Evolutionary conservation across 176 grass and related monocot genomes (phyloP), one percentile per base, ranked within the genome.

Genomic region (Eragrostis nindensis): DNA sequence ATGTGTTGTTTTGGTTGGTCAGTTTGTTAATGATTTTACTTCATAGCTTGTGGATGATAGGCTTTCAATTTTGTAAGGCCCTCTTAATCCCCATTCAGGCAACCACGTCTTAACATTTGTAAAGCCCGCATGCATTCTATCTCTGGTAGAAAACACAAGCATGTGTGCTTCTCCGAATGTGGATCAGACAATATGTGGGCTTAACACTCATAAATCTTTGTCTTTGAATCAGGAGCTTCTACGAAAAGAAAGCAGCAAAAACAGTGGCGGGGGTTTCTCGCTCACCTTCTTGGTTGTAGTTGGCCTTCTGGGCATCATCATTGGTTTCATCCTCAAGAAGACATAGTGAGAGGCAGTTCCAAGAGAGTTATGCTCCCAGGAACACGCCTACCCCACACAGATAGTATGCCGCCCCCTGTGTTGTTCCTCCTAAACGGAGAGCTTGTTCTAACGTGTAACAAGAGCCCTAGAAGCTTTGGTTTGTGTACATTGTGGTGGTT

Each of bases 301-400:
- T 21, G 88, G 90, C 57, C 82, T 99, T 74, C 81, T 99, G 6
- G 90, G 96, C 71, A 89, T 90, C 60, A 25, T 95, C 22, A 56
- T 81, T 17, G 96, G 96, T 50, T 99, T 84, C 79, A 86, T 99
- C 80, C 83, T 99, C 67, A 95, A 93, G 76, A 98, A 78, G 86
- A 93, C 84, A 63, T 99, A 95, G 83, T 36, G 82, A 80, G 72
- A 68, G 42, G 72, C 71, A 54, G 53, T 24, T 16, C 4, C 40
- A 48, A 53, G 2, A 83, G 40, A 66, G 47, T 40, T 77, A 81
- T 76, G 77, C 83, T 76, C 21, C 72, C 39, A 67, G 73, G 65
- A 89, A 48, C n/a, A 77, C 32, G 65, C 64, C 85, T 66, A 65
- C 36, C 86, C 40, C 53, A n/a, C n/a, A 48, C 64, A 10, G 19